phyloP scores from a whole-genome alignment of 225 moss, liverwort and hornwort species.

The Pseudisothecium myosuroides region DNA sequence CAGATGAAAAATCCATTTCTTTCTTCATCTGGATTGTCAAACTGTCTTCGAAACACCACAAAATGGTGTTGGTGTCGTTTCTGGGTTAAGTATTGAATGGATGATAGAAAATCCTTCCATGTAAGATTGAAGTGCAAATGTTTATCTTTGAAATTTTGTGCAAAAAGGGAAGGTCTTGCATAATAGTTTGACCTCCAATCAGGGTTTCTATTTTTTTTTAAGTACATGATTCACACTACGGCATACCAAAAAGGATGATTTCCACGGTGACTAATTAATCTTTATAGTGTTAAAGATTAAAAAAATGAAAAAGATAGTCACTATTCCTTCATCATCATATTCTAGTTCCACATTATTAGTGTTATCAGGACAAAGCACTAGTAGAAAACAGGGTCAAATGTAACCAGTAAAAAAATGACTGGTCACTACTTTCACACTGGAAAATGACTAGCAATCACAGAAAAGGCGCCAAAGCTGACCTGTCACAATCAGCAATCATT shows the following conservation, averaged over 20 bases:
- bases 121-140: background rate
- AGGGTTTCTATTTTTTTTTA: background rate
- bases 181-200: background rate
- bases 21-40: no score
- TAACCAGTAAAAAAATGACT: no score
- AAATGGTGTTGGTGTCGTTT: no score
- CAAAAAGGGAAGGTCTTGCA: rapidly evolving
- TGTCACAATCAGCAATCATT: no score
- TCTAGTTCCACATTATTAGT: no score
- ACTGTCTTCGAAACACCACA: no score
- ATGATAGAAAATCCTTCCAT: background rate
- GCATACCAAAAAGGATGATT: rapidly evolving
- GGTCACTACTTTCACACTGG: no score
- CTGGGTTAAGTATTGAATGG: background rate
- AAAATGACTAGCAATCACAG: no score
- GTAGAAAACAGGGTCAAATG: no score
- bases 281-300: background rate
- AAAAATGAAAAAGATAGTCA: background rate
- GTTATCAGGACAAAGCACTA: background rate
- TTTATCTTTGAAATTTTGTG: background rate
- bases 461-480: no score
- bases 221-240: background rate
- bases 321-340: background rate
- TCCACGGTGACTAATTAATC: rapidly evolving
- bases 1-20: no score